phyloP scores from a whole-genome alignment of 1,139 yeast species.

The Tardiomyces blankii region DNA sequence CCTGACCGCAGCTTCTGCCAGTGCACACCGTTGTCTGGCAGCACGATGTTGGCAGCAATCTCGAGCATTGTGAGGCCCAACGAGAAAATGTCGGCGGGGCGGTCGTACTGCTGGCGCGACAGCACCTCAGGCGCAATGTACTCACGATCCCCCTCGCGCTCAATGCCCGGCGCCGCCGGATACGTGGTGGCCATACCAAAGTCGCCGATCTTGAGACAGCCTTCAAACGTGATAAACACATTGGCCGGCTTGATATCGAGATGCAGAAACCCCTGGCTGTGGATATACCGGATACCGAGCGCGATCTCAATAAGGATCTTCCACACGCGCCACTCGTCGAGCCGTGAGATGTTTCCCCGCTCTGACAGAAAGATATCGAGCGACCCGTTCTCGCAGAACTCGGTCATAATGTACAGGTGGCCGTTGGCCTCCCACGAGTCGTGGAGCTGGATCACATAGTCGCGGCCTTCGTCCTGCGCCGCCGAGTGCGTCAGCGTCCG shows the following conservation, averaged over 20 bases:
- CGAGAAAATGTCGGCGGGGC: conserved; percentile 90
- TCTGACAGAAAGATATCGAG: conserved; percentile 70
- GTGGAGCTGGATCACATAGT: conserved; percentile 64
- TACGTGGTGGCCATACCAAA: conserved; percentile 64
- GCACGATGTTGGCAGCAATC: conserved; percentile 87
- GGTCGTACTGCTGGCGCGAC: conserved; percentile 70
- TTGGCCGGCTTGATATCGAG: conserved; percentile 92
- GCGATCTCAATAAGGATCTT: conserved; percentile 77
- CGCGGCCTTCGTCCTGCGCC: conserved; percentile 65
- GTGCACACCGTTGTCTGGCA: conserved; percentile 94
- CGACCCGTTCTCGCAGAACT: conserved; percentile 90
- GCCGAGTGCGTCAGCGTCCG: conserved; percentile 30
- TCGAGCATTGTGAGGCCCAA: conserved; percentile 88
- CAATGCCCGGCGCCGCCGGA: conserved; percentile 41
- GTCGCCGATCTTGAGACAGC: conserved; percentile 77
- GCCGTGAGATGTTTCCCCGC: conserved; percentile 59
- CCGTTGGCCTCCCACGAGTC: conserved; percentile 80
- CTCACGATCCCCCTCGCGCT: conserved; percentile 94
- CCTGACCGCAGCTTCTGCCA: conserved; percentile 97
- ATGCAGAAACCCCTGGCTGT: conserved; percentile 65
- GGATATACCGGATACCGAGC: conserved; percentile 71
- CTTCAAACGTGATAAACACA: conserved; percentile 89
- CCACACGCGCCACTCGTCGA: conserved; percentile 98
- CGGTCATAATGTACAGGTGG: conserved; percentile 85
- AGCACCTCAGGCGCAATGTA: conserved; percentile 96